These are phyloP conservation scores for Cetradonia linearis DNA, from an alignment of 495 filamentous ascomycete species.

Conservation along the genomic window DNA sequence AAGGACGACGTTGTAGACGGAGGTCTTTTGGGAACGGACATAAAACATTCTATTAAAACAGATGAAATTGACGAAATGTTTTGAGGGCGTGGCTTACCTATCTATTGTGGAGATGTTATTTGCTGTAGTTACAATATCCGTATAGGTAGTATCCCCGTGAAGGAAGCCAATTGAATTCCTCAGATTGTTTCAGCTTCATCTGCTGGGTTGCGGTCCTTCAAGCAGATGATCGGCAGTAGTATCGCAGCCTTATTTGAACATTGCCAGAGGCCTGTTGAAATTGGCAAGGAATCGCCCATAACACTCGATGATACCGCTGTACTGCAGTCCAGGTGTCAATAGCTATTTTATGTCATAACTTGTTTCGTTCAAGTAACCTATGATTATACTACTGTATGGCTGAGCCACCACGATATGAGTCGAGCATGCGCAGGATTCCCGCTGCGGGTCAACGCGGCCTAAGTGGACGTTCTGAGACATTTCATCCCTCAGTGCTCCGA, in stretches of 20 bases:
- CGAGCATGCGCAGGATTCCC: too few species aligned
- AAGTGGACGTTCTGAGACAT: not conserved
- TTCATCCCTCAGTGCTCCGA: not conserved
- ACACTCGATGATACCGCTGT: not conserved
- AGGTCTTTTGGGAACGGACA: not conserved
- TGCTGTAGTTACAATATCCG: not conserved
- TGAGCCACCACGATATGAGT: too few species aligned
- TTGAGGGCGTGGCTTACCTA: not conserved
- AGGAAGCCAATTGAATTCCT: not conserved
- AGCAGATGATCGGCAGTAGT: not conserved
- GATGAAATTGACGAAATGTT: not conserved
- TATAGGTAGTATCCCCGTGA: not conserved
- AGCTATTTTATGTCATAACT: too few species aligned
- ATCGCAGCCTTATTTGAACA: not conserved
- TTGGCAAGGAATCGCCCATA: not conserved
- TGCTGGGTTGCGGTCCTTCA: not conserved
- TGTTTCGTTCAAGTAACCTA: too few species aligned
- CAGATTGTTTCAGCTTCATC: not conserved
- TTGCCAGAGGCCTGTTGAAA: not conserved
- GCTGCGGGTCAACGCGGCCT: not conserved
- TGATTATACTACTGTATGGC: too few species aligned
- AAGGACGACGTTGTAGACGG: not conserved
- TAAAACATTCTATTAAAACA: not conserved
- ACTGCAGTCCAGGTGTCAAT: too few species aligned
- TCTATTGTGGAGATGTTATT: not conserved